A percentile compares a stretch with the other conserved stretches of the same genome.
Evolutionary conservation across 1,284 basidiomycete species (phyloP).

Genomic region (Rhodotorula sp.): DNA sequence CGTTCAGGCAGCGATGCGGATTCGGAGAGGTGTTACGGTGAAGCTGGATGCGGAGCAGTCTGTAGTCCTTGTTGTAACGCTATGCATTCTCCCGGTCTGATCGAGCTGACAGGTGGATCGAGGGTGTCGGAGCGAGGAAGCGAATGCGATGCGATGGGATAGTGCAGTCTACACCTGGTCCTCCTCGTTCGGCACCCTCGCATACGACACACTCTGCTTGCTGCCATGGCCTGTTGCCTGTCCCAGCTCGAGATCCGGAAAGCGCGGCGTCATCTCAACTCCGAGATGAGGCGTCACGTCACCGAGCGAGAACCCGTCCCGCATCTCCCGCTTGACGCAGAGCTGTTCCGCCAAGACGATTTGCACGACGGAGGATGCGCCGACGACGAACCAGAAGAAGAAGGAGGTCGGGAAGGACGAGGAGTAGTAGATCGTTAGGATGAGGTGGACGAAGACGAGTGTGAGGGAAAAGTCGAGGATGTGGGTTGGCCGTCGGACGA

Average conservation of each 20-base stretch:
- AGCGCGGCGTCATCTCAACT: background rate
- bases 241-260: constrained; percentile 3
- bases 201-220: background rate
- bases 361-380: constrained; percentile 67
- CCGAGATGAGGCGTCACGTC: constrained; percentile 22
- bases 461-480: constrained; percentile 93
- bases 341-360: constrained; percentile 80
- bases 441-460: constrained; percentile 81
- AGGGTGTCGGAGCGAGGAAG: background rate
- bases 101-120: too few relatives aligned
- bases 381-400: constrained; percentile 83
- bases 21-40: too few relatives aligned
- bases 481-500: constrained; percentile 85
- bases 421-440: constrained; percentile 88
- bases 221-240: background rate
- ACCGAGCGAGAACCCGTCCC: constrained; percentile 62
- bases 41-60: background rate
- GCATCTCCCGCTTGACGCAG: constrained; percentile 90
- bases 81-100: background rate
- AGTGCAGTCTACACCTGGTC: background rate
- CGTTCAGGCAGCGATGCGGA: background rate
- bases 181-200: constrained; percentile 5
- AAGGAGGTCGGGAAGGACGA: constrained; percentile 79
- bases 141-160: background rate
- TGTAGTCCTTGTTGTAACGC: background rate